These are phyloP conservation scores for Metrosideros polymorpha DNA, from an alignment of 441 rosid genomes.

Conservation along the genomic window DNA sequence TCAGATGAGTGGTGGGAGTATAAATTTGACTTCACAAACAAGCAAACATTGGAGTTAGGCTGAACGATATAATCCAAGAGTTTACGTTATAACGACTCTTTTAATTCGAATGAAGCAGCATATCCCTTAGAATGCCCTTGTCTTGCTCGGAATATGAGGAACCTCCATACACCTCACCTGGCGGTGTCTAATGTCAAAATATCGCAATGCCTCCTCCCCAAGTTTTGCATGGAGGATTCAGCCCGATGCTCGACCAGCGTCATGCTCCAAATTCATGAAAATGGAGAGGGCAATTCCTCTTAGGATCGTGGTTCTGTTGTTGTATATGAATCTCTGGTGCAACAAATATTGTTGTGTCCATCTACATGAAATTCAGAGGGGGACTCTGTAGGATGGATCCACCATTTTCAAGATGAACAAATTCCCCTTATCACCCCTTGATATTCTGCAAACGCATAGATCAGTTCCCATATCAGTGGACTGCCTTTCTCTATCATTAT, in stretches of 20 bases:
- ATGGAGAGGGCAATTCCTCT: neutral
- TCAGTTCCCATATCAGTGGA: neutral
- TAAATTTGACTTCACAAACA: neutral
- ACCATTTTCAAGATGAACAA: constrained; percentile 38
- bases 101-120: neutral
- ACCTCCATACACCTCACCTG: rapidly evolving
- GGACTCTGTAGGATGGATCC: constrained; percentile 36
- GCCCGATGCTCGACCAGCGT: neutral
- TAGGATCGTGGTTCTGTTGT: neutral
- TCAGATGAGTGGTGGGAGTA: too few relatives aligned
- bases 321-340: neutral
- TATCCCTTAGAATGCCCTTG: neutral
- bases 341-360: neutral
- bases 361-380: constrained; percentile 1
- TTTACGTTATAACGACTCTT: neutral
- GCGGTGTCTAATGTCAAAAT: neutral
- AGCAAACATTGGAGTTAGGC: neutral
- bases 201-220: neutral
- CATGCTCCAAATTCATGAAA: neutral
- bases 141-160: neutral
- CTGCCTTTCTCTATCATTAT: neutral
- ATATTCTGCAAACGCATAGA: constrained; percentile 21
- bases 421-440: constrained; percentile 35
- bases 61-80: neutral
- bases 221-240: neutral